Evolutionary conservation across 177 flowering plant genomes (phyloP).

Genomic region (Tripterygium wilfordii): DNA sequence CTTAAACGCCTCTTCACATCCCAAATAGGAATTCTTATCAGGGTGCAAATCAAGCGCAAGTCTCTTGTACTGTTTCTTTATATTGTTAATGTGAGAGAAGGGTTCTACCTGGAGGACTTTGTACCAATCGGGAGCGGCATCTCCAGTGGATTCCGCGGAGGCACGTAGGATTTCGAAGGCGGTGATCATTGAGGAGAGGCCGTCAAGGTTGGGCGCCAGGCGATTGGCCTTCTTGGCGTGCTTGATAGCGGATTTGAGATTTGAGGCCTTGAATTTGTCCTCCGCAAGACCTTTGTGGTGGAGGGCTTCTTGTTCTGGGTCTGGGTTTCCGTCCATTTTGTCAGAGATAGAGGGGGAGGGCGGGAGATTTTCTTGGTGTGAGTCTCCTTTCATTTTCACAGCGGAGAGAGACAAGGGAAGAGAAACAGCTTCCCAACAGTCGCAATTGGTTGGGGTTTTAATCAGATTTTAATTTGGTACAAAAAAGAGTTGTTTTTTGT

Average conservation of each 20-base stretch:
- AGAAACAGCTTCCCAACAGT: too few species aligned
- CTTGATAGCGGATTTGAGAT: conserved; percentile 62
- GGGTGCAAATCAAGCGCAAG: conserved; percentile 73
- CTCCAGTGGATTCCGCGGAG: conserved; percentile 9
- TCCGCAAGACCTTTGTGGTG: conserved; percentile 52
- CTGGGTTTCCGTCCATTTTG: conserved; percentile 5
- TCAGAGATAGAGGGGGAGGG: too few species aligned
- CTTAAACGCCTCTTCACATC: conserved; percentile 79
- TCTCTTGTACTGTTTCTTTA: conserved; percentile 66
- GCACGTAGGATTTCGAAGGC: conserved; percentile 29
- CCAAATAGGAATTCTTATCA: conserved; percentile 55
- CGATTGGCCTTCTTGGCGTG: conserved; percentile 51
- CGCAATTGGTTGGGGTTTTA: too few species aligned
- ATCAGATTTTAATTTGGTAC: too few species aligned
- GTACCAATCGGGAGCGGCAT: conserved; percentile 49
- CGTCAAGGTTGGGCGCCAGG: conserved; percentile 42
- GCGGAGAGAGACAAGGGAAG: too few species aligned
- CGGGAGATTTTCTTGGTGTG: too few species aligned
- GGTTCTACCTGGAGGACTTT: conserved; percentile 61
- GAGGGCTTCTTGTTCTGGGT: conserved; percentile 28
- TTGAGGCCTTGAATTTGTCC: conserved; percentile 32
- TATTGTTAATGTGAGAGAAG: conserved; percentile 52
- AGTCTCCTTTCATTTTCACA: too few species aligned
- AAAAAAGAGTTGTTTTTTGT: too few species aligned
- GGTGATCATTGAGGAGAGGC: conserved; percentile 53